Conservation (phyloP, 1,139 yeast genomes). For the Sugiyamaella castrensis region DNA sequence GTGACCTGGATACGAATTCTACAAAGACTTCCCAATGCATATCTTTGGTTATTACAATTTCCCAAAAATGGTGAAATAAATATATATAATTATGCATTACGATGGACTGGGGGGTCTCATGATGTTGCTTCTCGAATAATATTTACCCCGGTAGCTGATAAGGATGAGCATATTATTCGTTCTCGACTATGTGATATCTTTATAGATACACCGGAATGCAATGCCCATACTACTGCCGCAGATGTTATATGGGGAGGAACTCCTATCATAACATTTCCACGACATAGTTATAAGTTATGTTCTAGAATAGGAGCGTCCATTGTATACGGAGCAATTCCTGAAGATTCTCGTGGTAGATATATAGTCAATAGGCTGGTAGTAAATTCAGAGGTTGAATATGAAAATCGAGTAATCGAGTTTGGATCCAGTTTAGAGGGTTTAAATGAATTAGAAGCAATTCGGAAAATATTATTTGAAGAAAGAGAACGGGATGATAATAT, state of each 20-base stretch:
- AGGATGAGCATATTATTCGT: constrained; percentile 34
- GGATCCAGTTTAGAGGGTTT: constrained; percentile 24
- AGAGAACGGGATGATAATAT: constrained; percentile 24
- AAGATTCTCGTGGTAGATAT: constrained; percentile 17
- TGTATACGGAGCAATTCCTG: constrained; percentile 30
- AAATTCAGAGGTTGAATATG: constrained; percentile 31
- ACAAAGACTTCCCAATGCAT: constrained; percentile 31
- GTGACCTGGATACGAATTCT: constrained; percentile 34
- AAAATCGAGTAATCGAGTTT: constrained; percentile 28
- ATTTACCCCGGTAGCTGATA: constrained; percentile 38
- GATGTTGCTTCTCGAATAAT: constrained; percentile 29
- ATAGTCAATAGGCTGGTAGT: constrained; percentile 29
- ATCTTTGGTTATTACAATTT: constrained; percentile 37
- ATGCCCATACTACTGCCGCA: constrained; percentile 41
- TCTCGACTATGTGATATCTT: constrained; percentile 36
- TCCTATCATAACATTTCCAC: constrained; percentile 36
- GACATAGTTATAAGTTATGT: constrained; percentile 35
- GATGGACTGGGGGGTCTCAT: constrained; percentile 32
- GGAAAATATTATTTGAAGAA: constrained; percentile 28
- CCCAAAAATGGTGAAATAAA: constrained; percentile 35
- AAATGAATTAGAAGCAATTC: constrained; percentile 25
- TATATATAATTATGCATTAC: constrained; percentile 27
- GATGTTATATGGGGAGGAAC: constrained; percentile 39
- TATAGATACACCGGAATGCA: constrained; percentile 39
- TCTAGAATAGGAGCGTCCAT: constrained; percentile 37